Evolutionary conservation across 2,329 filamentous ascomycete genomes (phyloP), one percentile per base, ranked within the genome.

Genomic region (Penicillium glabrum): DNA sequence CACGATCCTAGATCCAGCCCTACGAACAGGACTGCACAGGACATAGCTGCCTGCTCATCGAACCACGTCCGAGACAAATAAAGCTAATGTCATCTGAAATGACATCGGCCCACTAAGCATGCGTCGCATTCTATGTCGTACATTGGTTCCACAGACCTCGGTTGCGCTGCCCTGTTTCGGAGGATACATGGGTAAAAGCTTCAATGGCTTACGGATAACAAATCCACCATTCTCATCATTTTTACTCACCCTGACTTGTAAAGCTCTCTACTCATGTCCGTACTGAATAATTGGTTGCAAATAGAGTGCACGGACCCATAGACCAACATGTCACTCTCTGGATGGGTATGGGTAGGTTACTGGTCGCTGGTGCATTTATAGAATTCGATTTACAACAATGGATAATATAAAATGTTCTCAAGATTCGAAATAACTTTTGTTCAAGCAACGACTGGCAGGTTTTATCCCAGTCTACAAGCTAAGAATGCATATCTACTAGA

Each of bases 401-500:
- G 8, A 31, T 6, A 21, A 26, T 14, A 49, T 6, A 43, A 29
- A 51, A 21, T 24, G 37, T 21, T 19, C n/a, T 31, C 8, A 37
- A 49, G 8, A 49, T 48, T 33, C 35, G 48, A 47, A 46, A 51
- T 26, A 56, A 58, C 60, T 62, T 62, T 62, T 62, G 53, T 56
- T 60, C 56, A 58, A 51, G 39, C n/a, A 35, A 45, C 9, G 47
- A 37, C 50, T 29, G 31, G 49, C 47, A 45, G 46, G 45, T 56
- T 26, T 14, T 57, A 51, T 52, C 16, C 49, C 45, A 31, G 57
- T 33, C 33, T 24, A 29, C 26, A 37, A 37, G 26, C 46, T 31
- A 58, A 58, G 39, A 39, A 60, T 57, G 60, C 56, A 51, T 62
- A 62, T 62, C 60, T 62, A 62, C 53, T 39, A 19, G 47, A 43